Evolutionary conservation across 2,329 filamentous ascomycete species (phyloP), one percentile per base, ranked within the genome.

Genomic region (Aspergillus pseudoglaucus): DNA sequence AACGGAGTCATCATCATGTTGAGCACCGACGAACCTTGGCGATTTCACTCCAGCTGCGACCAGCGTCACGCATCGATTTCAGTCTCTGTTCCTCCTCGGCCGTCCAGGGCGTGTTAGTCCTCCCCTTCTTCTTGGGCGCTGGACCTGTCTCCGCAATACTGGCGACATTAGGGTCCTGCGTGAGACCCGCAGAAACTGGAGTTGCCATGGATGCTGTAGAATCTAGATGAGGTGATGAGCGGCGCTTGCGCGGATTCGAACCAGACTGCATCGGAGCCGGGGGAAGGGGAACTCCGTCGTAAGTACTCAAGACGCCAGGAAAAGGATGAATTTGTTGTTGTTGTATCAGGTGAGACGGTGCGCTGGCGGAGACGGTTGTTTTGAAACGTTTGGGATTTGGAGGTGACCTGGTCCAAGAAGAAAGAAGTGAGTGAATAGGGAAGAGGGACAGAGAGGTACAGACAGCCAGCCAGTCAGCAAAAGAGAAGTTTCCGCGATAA

Each of bases 101-200:
- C 2, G 90, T 96, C 93, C 93, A 98, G 0, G 93, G 93, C 2
- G 93, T 98, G 66, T 98, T 98, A n/a, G 93, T 97, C 51, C 93
- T 80, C 61, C 89, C 93, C 75, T 96, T 96, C 75, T 97, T 98
- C 42, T 71, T 70, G 12, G 66, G 64, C 3, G 63, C 56, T 7
- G 61, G 48, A 12, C 25, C 25, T 30, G 37, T 12, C 50, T 67
- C 67, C 15, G 62, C 49, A 8, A 59, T 47, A n/a, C 57, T 49
- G 9, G 55, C 49, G 35, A 57, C 50, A 22, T 52, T 52, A 5
- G 62, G 55, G 41, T 64, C 59, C 49, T 59, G 51, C 50, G 68
- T 59, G n/a, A 61, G 61, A 43, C 64, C 47, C 14, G 59, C 59
- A 47, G 59, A 52, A 42, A 65, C 54, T 37, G 63, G 58, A 18